phyloP scores from a whole-genome alignment of 208 protist genomes.

The Polymyxa betae region DNA sequence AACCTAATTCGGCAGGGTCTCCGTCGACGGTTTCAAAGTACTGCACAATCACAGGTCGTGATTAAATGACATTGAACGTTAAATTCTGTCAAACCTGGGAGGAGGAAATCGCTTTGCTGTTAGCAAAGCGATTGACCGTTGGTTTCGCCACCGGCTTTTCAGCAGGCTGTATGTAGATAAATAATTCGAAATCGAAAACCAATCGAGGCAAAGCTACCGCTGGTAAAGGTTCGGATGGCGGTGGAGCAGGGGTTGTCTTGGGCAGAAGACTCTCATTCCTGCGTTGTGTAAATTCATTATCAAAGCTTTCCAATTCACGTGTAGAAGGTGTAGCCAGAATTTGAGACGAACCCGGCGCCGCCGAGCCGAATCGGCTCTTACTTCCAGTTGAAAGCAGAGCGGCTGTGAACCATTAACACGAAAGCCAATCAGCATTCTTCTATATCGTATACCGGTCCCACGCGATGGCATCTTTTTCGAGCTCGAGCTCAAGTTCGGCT shows the following conservation, averaged over 20 bases:
- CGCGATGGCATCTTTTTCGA: not conserved
- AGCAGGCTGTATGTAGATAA: no score
- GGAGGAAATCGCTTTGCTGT: not conserved
- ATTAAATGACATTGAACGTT: not conserved
- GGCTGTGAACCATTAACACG: not conserved
- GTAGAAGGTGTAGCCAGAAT: no score
- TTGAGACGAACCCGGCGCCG: no score
- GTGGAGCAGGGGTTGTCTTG: not conserved
- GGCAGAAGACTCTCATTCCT: not conserved
- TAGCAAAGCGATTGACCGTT: not conserved
- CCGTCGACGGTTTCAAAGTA: slow-evolving; percentile 41
- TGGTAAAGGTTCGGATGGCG: not conserved
- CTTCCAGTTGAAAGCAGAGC: slow-evolving; percentile 5
- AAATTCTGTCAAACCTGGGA: not conserved
- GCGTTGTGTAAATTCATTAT: slow-evolving; percentile 29
- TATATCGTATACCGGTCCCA: no score
- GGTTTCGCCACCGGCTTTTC: not conserved
- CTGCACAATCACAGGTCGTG: not conserved
- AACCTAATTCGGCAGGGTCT: not conserved
- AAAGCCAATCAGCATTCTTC: not conserved
- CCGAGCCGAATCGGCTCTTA: no score
- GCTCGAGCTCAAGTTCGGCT: not conserved
- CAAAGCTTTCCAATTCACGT: not conserved
- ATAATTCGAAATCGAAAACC: no score
- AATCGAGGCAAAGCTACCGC: no score